phyloP scores from a whole-genome alignment of 495 filamentous ascomycete species.

The Rhypophila decipiens region DNA sequence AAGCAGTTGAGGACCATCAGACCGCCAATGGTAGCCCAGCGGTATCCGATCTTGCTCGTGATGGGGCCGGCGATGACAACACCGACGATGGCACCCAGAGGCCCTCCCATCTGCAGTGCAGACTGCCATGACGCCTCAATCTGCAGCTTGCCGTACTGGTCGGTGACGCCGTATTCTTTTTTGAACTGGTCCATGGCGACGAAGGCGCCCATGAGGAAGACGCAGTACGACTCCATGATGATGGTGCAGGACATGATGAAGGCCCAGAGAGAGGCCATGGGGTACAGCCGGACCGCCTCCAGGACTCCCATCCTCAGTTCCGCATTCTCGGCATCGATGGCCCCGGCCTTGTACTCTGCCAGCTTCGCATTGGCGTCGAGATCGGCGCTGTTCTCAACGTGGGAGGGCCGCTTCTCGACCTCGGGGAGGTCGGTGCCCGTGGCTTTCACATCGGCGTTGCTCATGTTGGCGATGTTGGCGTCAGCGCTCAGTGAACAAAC shows the following conservation, averaged over 20 bases:
- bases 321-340: constrained; percentile 38
- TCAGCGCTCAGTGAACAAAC: too few species aligned
- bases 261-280: constrained; percentile 43
- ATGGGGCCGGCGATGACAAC: constrained; percentile 40
- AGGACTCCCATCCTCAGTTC: constrained; percentile 44
- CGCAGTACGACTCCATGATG: constrained; percentile 44
- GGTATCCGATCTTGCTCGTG: constrained; percentile 43
- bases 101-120: constrained; percentile 38
- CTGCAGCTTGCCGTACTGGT: constrained; percentile 11
- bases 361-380: constrained; percentile 35
- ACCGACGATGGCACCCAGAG: constrained; percentile 37
- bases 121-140: constrained; percentile 40
- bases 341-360: constrained; percentile 36
- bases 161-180: constrained; percentile 26
- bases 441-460: constrained; percentile 30
- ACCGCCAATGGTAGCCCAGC: constrained; percentile 36
- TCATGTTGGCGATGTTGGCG: constrained; percentile 29
- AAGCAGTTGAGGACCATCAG: constrained; percentile 40
- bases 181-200: constrained; percentile 34
- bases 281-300: constrained; percentile 42
- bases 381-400: constrained; percentile 34
- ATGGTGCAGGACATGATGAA: constrained; percentile 49
- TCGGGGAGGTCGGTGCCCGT: constrained; percentile 24
- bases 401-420: constrained; percentile 25
- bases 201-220: constrained; percentile 41